Evolutionary conservation across 2,329 filamentous ascomycete species (phyloP), one percentile per base, ranked within the genome.

Genomic region (Plenodomus biglobosus): DNA sequence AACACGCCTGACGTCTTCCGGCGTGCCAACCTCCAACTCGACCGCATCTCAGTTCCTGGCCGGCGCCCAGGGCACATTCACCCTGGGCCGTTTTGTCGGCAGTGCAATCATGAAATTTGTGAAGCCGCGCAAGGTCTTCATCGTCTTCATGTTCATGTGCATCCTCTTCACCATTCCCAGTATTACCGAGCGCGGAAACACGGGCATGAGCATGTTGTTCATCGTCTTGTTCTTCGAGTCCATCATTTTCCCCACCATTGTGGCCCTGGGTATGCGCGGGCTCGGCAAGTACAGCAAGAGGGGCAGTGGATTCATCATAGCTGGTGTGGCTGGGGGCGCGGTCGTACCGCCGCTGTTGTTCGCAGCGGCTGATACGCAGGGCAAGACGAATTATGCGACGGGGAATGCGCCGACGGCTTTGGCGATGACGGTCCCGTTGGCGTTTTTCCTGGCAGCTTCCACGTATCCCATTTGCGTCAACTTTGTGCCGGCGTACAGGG

Each of bases 231-330:
- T 95, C 70, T 90, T 88, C 63, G 89, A 92, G 69, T 88, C 86
- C 0, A 89, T 90, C 42, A 83, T 90, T 59, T 95, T 89, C 78
- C 90, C 91, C 0, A 84, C 92, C 1, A 85, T 94, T 50, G 90
- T 91, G 58, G 85, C 88, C 3, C 80, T 94, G 11, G 88, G 87
- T 2, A 85, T 95, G 50, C 83, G 89, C 18, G 87, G 87, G 2
- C 78, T 91, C 1, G 88, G 89, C 5, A 81, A 84, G 16, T 85
- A 92, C 73, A 88, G 85, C 30, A 91, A 92, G 76, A 81, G 87
- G 51, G 88, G 88, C 1, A 85, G 84, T 2, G 87, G 87, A 1
- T 87, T 83, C 68, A 84, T 95, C 55, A 80, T 90, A 1, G 85
- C 78, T 3, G 87, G 85, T 56, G 86, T 92, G 0, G 77, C 81